Conservation (phyloP, 139 green algal species). For the Pleodorina starrii region DNA sequence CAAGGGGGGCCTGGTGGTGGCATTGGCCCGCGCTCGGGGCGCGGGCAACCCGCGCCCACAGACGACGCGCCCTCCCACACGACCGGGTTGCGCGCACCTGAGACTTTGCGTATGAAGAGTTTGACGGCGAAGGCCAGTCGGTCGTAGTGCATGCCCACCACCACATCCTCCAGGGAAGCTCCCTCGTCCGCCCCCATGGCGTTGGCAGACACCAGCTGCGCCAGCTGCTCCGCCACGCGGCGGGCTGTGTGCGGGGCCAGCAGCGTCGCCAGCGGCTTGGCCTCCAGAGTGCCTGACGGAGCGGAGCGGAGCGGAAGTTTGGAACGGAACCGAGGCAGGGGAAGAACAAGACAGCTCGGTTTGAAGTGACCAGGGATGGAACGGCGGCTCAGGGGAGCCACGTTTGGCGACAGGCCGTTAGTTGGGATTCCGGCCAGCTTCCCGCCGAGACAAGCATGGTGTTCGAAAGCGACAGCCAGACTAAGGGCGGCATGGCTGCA, state of each 20-base stretch:
- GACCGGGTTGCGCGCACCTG: not conserved
- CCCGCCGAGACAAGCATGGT: too few species aligned
- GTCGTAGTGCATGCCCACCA: constrained; percentile 45
- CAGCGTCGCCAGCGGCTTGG: constrained; percentile 7
- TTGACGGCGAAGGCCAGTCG: constrained; percentile 14
- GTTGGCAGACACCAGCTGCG: not conserved
- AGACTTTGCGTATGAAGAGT: constrained; percentile 7
- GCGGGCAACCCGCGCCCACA: not conserved
- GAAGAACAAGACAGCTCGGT: too few species aligned
- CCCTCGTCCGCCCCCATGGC: not conserved
- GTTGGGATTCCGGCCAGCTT: too few species aligned
- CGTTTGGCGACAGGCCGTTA: too few species aligned
- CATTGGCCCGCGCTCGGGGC: too few species aligned
- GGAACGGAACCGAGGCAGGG: too few species aligned
- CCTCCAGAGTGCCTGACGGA: constrained; percentile 18
- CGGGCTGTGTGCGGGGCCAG: constrained; percentile 17
- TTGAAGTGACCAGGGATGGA: too few species aligned
- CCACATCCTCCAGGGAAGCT: not conserved
- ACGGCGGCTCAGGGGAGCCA: too few species aligned
- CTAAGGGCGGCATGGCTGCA: too few species aligned
- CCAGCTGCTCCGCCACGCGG: not conserved
- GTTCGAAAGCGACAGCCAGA: too few species aligned
- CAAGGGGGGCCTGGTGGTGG: too few species aligned
- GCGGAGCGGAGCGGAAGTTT: too few species aligned
- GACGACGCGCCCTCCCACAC: not conserved